A percentile compares a stretch with the other conserved stretches of the same genome.
These are phyloP conservation scores for Lentinula sp. DNA, from an alignment of 768 basidiomycete genomes.

Conservation along the genomic window DNA sequence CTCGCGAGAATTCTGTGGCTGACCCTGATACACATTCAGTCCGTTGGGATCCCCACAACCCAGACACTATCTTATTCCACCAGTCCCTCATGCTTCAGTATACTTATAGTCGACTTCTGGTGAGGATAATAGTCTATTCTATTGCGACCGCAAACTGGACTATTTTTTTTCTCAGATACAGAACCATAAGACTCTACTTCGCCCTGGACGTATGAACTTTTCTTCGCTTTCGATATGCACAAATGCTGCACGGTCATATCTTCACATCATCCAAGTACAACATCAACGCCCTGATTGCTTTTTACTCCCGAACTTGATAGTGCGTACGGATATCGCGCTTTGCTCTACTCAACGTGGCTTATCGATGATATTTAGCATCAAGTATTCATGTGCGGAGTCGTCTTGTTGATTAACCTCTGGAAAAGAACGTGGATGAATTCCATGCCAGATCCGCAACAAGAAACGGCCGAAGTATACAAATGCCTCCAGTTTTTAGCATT, in stretches of 20 bases:
- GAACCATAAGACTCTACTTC: conserved; percentile 50
- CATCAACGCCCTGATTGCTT: not conserved
- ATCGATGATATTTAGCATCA: conserved; percentile 6
- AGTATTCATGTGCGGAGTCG: conserved; percentile 14
- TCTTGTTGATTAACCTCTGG: conserved; percentile 39
- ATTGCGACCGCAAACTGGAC: not conserved
- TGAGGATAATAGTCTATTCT: conserved; percentile 14
- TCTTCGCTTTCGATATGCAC: conserved; percentile 60
- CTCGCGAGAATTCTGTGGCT: conserved; percentile 33
- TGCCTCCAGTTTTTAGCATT: conserved; percentile 21
- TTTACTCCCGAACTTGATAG: not conserved
- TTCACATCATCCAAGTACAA: conserved; percentile 43
- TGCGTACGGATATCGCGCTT: not conserved
- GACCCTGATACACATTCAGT: conserved; percentile 33
- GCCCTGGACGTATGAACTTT: conserved; percentile 17
- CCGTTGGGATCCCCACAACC: conserved; percentile 10
- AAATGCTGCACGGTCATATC: conserved; percentile 53
- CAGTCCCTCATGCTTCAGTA: conserved; percentile 25
- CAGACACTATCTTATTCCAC: conserved; percentile 19
- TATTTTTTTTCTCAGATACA: conserved; percentile 42
- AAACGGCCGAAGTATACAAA: conserved; percentile 30
- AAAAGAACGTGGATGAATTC: conserved; percentile 22
- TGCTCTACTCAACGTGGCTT: not conserved
- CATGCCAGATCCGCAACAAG: conserved; percentile 19
- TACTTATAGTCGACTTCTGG: conserved; percentile 7